Evolutionary conservation across 1,284 basidiomycete genomes (phyloP).

Genomic region (Ceratobasidium sp.): DNA sequence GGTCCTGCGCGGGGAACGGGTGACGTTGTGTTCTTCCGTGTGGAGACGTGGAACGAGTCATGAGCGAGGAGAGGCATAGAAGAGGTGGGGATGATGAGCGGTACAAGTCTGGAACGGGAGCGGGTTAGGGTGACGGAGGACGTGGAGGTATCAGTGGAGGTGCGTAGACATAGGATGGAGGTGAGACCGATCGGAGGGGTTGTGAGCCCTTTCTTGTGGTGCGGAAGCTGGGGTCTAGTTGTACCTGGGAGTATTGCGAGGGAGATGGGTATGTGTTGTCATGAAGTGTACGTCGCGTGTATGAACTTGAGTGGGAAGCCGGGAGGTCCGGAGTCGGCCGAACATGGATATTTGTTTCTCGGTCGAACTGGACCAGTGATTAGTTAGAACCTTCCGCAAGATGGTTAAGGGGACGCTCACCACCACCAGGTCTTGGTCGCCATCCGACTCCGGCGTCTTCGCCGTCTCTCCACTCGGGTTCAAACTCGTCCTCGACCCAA

Average conservation of each 20-base stretch:
- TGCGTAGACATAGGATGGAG: conserved; percentile 29
- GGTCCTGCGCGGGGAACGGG: not conserved
- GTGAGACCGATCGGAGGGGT: conserved; percentile 9
- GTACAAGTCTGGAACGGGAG: conserved; percentile 2
- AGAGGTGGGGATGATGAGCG: not conserved
- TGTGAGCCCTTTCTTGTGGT: not conserved
- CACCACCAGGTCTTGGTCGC: conserved; percentile 4
- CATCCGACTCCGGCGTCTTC: not conserved
- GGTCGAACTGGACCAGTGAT: not conserved
- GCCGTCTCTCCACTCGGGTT: not conserved
- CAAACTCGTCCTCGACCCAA: not conserved
- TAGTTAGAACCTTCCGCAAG: not conserved
- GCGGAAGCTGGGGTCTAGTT: not conserved
- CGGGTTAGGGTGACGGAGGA: not conserved
- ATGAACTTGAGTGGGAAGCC: not conserved
- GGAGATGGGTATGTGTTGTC: conserved; percentile 11
- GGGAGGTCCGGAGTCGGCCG: not conserved
- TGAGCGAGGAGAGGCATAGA: not conserved
- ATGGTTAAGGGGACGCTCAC: not conserved
- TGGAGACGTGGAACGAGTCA: conserved; percentile 10
- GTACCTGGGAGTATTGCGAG: not conserved
- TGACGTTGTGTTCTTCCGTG: conserved; percentile 1
- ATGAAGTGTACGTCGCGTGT: not conserved
- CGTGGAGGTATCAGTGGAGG: conserved; percentile 22
- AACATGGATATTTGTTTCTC: conserved; percentile 4